Evolutionary conservation across 805 yeast genomes (phyloP).

Genomic region (Teunomyces stri): DNA sequence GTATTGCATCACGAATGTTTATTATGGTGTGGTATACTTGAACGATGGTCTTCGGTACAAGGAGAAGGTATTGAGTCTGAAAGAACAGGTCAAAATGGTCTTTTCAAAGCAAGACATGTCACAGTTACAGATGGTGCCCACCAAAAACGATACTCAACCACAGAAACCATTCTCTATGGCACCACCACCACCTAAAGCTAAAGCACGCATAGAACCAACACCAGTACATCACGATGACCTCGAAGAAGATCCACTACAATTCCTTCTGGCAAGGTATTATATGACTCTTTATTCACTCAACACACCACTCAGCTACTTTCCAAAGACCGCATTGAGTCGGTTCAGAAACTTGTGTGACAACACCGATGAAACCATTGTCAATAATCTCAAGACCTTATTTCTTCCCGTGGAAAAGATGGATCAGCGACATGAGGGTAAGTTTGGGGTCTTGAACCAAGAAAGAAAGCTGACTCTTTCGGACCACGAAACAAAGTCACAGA

Average conservation of each 20-base stretch:
- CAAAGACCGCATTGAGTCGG: slow-evolving; percentile 50
- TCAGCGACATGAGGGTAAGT: slow-evolving; percentile 36
- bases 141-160: background rate
- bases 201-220: slow-evolving; percentile 10
- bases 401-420: slow-evolving; percentile 41
- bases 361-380: slow-evolving; percentile 15
- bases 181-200: slow-evolving; percentile 8
- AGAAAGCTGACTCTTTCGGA: background rate
- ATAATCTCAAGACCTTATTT: slow-evolving; percentile 27
- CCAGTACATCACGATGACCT: background rate
- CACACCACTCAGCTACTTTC: slow-evolving; percentile 42
- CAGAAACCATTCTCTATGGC: slow-evolving; percentile 15
- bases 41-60: slow-evolving; percentile 7
- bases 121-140: background rate
- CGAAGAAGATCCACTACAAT: slow-evolving; percentile 25
- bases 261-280: slow-evolving; percentile 33
- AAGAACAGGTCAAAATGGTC: background rate
- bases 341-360: slow-evolving; percentile 41
- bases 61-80: background rate
- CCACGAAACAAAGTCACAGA: slow-evolving; percentile 23
- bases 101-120: background rate
- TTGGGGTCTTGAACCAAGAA: slow-evolving; percentile 18
- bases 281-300: slow-evolving; percentile 36
- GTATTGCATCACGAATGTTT: slow-evolving; percentile 9
- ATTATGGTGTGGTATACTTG: slow-evolving; percentile 13